Conservation (phyloP, 371 early-diverging fungal species). For the Capniomyces stellatus region DNA sequence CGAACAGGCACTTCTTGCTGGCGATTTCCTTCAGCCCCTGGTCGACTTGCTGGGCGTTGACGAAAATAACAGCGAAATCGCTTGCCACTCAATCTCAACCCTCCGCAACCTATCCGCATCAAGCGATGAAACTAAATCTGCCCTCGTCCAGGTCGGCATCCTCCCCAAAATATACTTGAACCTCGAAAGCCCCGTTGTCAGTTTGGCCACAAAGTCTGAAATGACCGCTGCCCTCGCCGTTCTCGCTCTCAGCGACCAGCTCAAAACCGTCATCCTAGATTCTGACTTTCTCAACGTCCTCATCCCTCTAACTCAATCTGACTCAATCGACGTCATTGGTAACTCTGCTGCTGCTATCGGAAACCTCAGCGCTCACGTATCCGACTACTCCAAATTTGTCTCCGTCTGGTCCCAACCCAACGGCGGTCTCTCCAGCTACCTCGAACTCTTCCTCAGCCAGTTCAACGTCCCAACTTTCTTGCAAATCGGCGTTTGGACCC, state of each 20-base stretch:
- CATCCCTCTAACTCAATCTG: conserved; percentile 44
- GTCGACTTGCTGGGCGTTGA: conserved; percentile 38
- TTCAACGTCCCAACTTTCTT: conserved; percentile 34
- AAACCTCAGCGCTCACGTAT: conserved; percentile 41
- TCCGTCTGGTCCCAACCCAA: conserved; percentile 45
- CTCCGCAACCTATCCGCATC: conserved; percentile 73
- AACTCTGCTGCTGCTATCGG: conserved; percentile 75
- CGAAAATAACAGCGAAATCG: conserved; percentile 63
- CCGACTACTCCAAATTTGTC: conserved; percentile 46
- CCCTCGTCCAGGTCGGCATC: conserved; percentile 62
- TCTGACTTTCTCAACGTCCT: conserved; percentile 45
- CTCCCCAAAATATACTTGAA: conserved; percentile 51
- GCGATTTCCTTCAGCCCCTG: conserved; percentile 58
- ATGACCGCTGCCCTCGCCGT: conserved; percentile 81
- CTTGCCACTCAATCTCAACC: conserved; percentile 71
- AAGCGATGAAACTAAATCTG: conserved; percentile 55
- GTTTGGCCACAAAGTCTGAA: conserved; percentile 44
- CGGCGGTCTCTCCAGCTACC: conserved; percentile 50
- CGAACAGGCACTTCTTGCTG: conserved; percentile 66
- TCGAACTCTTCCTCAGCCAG: conserved; percentile 38
- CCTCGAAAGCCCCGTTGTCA: conserved; percentile 35
- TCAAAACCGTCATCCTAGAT: conserved; percentile 47
- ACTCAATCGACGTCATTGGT: conserved; percentile 56
- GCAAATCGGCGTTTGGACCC: conserved; percentile 80
- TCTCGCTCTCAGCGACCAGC: conserved; percentile 57